phyloP scores from a whole-genome alignment of 108 stramenopile genomes.

The Mayamaea pseudoterrestris region DNA sequence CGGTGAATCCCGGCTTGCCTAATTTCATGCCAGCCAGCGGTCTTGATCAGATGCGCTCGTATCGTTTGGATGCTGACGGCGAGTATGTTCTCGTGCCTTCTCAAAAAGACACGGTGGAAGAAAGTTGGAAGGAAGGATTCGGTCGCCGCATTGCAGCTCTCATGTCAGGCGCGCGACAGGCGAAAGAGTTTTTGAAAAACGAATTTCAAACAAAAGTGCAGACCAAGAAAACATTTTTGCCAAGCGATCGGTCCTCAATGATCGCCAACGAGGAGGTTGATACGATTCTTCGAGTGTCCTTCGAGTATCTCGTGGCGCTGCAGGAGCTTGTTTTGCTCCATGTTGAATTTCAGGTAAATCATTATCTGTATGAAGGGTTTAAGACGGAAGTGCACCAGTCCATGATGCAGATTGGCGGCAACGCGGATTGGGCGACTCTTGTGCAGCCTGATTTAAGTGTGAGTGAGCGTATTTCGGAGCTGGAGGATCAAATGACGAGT shows the following conservation, averaged over 20 bases:
- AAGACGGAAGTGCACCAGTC: conserved; percentile 21
- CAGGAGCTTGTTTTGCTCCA: conserved; percentile 30
- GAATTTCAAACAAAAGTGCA: conserved; percentile 17
- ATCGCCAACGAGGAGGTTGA: conserved; percentile 48
- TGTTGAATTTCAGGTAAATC: conserved; percentile 46
- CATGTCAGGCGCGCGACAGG: neutral
- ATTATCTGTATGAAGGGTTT: conserved; percentile 48
- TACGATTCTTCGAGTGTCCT: conserved; percentile 32
- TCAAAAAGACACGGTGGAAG: conserved; percentile 4
- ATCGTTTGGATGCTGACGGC: neutral
- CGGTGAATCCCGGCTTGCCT: conserved; percentile 43
- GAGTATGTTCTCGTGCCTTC: neutral
- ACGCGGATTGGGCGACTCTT: conserved; percentile 33
- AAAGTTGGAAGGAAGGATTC: conserved; percentile 4
- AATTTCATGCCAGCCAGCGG: conserved; percentile 25
- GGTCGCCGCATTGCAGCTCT: conserved; percentile 1
- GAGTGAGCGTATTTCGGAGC: conserved; percentile 19
- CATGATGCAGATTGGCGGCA: conserved; percentile 15
- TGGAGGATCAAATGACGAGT: conserved; percentile 20
- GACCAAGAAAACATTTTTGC: conserved; percentile 37
- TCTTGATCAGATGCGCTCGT: neutral
- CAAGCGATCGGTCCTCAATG: conserved; percentile 45
- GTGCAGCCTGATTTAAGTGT: conserved; percentile 22
- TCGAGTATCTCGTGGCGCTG: conserved; percentile 45
- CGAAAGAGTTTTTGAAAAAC: conserved; percentile 27